Evolutionary conservation across 768 basidiomycete genomes (phyloP).

Genomic region (Amanita jacksonii): DNA sequence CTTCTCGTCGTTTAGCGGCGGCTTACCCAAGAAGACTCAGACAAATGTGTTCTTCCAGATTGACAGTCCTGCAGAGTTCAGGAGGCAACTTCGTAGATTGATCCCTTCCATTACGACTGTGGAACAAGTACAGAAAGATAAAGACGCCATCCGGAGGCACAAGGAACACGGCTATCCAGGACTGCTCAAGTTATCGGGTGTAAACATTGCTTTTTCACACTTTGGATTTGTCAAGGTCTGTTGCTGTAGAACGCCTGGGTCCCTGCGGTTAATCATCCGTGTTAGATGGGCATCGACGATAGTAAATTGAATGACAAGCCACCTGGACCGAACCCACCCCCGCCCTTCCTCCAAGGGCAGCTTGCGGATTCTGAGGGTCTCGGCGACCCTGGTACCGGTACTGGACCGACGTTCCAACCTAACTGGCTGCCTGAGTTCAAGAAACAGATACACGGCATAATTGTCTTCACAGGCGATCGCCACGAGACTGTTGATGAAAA

Average conservation of each 20-base stretch:
- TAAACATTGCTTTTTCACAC: constrained; percentile 49
- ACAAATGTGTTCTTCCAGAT: constrained; percentile 45
- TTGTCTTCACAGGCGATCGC: constrained; percentile 39
- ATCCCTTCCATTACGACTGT: constrained; percentile 38
- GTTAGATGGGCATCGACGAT: constrained; percentile 33
- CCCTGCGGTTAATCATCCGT: background rate
- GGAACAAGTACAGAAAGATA: constrained; percentile 31
- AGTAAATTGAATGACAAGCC: constrained; percentile 23
- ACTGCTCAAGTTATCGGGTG: constrained; percentile 29
- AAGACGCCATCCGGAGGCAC: constrained; percentile 28
- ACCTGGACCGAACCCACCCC: too few relatives aligned
- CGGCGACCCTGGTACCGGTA: constrained; percentile 26
- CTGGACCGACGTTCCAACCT: constrained; percentile 20
- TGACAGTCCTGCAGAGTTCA: constrained; percentile 32
- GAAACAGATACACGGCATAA: constrained; percentile 36
- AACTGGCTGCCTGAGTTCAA: constrained; percentile 42
- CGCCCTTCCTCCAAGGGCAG: constrained; percentile 34
- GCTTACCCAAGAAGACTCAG: constrained; percentile 47
- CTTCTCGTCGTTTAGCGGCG: constrained; percentile 26
- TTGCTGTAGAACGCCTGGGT: background rate
- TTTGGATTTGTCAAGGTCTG: constrained; percentile 32
- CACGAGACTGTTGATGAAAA: constrained; percentile 27
- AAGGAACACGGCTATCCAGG: constrained; percentile 20
- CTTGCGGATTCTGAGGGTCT: constrained; percentile 26
- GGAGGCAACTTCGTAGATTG: constrained; percentile 29